Conservation (phyloP, 139 green algal species). For the Zygnema circumcarinatum region DNA sequence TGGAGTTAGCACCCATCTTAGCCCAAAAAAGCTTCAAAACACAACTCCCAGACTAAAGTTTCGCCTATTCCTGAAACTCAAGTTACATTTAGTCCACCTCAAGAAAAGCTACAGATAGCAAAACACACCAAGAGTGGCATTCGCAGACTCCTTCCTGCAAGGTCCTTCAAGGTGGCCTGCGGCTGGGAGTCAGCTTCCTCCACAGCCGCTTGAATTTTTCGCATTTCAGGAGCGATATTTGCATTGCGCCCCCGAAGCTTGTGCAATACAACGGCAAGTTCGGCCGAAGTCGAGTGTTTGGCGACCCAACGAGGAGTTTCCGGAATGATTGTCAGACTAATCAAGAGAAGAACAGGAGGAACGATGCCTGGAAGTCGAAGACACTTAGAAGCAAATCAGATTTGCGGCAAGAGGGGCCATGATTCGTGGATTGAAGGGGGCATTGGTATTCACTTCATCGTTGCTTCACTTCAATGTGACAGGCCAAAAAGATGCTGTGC, state of each 20-base stretch:
- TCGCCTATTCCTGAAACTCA: no score
- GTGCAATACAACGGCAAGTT: background rate
- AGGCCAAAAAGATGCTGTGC: no score
- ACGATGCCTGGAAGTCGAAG: constrained; percentile 25
- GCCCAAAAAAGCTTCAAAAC: no score
- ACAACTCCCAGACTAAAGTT: no score
- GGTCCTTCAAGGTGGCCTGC: background rate
- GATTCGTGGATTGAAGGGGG: no score
- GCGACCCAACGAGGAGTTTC: constrained; percentile 55
- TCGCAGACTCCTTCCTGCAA: background rate
- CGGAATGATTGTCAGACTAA: constrained; percentile 35
- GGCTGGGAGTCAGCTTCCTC: background rate
- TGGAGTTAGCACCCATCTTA: no score
- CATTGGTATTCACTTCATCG: no score
- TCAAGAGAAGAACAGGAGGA: constrained; percentile 16
- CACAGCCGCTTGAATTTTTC: background rate
- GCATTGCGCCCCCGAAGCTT: background rate
- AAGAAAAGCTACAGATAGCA: no score
- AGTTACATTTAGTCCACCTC: no score
- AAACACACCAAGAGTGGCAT: constrained; percentile 12
- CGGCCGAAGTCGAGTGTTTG: background rate
- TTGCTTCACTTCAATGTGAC: no score
- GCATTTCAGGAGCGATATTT: background rate
- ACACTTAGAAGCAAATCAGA: no score
- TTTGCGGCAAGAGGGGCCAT: no score